A percentile compares a stretch with the other conserved stretches of the same genome.
phyloP scores from a whole-genome alignment of 2,329 filamentous ascomycete species.

The Diplodia intermedia region DNA sequence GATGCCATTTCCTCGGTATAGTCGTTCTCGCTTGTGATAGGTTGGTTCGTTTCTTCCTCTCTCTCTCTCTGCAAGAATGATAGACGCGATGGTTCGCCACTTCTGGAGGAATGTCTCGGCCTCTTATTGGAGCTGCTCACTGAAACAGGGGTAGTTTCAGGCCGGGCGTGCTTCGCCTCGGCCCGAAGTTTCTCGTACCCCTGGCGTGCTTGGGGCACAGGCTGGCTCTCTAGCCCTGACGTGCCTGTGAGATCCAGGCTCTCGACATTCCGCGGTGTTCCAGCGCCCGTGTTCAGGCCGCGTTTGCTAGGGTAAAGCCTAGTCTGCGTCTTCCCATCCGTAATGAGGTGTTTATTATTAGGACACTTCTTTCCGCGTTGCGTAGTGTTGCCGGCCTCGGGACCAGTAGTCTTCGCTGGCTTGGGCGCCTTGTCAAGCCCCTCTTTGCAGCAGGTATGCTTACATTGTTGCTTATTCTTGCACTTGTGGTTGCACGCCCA shows the following conservation, averaged over 20 bases:
- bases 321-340: constrained; percentile 17
- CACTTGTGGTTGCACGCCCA: constrained; percentile 78
- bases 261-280: constrained; percentile 27
- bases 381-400: constrained; percentile 25
- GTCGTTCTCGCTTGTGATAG: constrained; percentile 14
- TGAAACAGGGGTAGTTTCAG: constrained; percentile 32
- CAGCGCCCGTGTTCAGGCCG: constrained; percentile 14
- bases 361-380: constrained; percentile 19
- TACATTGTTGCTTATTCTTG: constrained; percentile 68
- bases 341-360: constrained; percentile 29
- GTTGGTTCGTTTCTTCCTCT: constrained; percentile 9
- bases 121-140: constrained; percentile 22
- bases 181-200: constrained; percentile 24
- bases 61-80: constrained; percentile 17
- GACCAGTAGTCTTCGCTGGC: constrained; percentile 7
- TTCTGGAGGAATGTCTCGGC: constrained; percentile 26
- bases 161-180: constrained; percentile 22
- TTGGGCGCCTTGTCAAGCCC: constrained; percentile 69
- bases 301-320: constrained; percentile 10
- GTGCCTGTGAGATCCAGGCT: constrained; percentile 25
- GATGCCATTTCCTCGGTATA: constrained; percentile 14
- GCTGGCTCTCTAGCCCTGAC: constrained; percentile 4
- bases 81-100: constrained; percentile 23
- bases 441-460: constrained; percentile 75
- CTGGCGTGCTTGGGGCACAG: constrained; percentile 29